Evolutionary conservation across 1,284 basidiomycete species (phyloP), one percentile per base, ranked within the genome.

Genomic region (Porogramme epimiltina): DNA sequence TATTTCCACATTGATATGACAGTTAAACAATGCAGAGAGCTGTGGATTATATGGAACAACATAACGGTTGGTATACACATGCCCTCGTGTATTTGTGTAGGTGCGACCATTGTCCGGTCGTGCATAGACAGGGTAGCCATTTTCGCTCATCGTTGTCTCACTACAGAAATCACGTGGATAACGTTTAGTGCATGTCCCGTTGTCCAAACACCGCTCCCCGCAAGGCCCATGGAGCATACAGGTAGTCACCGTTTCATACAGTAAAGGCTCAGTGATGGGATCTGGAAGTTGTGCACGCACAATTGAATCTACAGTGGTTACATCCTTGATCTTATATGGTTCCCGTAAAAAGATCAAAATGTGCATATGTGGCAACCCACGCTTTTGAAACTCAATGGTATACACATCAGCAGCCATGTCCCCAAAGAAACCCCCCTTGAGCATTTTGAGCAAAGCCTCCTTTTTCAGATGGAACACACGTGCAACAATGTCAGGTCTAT

Each of bases 301-400:
- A n/a, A 65, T 45, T 0, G 54, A 41, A 52, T 82, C 75, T 36
- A 82, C 63, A 13, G 70, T 67, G 2, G 61, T 61, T 0, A 72
- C 62, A 15, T 61, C 68, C 0, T 49, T 49, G 2, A 78, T 52
- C 40, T 72, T 73, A 24, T 50, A 23, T 40, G 24, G 37, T 2
- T 50, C 42, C 8, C 22, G 67, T 3, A 80, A 56, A 49, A 75
- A 76, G 2, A 81, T 62, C 0, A 43, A 20, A 10, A 33, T 8
- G 50, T 82, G 79, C 54, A 75, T 70, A 46, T 80, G 78, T 2
- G 77, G 77, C 0, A 80, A 66, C 0, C 77, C 75, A 1, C 72
- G 62, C 51, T 79, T 82, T 54, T 82, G 80, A 47, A 77, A 82
- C 54, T 81, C 76, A 51, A 80, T 76, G 1, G 69, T 71, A 49